These are phyloP conservation scores for Astragalus glycyphyllos DNA, from an alignment of 306 rosid species.

Conservation along the genomic window DNA sequence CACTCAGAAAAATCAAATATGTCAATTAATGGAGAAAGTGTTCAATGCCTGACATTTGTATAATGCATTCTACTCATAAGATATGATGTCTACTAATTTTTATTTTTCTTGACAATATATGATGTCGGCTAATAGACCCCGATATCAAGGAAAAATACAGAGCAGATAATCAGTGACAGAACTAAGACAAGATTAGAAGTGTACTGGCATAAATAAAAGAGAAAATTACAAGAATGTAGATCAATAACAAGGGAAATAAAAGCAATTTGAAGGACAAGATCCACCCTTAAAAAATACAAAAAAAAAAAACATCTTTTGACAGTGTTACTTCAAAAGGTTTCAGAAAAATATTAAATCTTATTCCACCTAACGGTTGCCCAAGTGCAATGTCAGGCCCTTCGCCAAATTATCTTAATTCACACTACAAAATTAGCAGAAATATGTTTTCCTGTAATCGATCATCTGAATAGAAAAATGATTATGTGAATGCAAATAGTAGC, in stretches of 20 bases:
- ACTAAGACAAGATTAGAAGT: conserved; percentile 20
- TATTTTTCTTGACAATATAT: background rate
- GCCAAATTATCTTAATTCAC: conserved; percentile 6
- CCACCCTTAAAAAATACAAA: conserved; percentile 9
- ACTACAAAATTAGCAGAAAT: background rate
- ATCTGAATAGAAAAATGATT: conserved; percentile 4
- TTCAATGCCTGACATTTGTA: background rate
- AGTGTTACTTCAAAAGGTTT: conserved; percentile 12
- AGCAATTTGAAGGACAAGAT: conserved; percentile 8
- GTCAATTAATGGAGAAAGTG: background rate
- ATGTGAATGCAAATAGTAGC: background rate
- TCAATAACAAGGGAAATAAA: background rate
- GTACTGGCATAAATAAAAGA: conserved; percentile 4
- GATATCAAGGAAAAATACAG: conserved; percentile 23
- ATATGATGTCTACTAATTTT: background rate
- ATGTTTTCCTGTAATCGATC: background rate
- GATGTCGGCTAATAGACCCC: conserved; percentile 1
- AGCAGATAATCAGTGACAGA: background rate
- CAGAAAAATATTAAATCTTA: conserved; percentile 34
- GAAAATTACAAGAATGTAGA: background rate
- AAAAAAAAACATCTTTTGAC: conserved; percentile 16
- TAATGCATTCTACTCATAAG: conserved; percentile 13
- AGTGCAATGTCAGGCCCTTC: background rate
- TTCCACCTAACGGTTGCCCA: background rate
- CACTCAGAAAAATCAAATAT: conserved; percentile 1